These are phyloP conservation scores for Paraconiothyrium brasiliense DNA, from an alignment of 2,329 filamentous ascomycete genomes.

Conservation along the genomic window DNA sequence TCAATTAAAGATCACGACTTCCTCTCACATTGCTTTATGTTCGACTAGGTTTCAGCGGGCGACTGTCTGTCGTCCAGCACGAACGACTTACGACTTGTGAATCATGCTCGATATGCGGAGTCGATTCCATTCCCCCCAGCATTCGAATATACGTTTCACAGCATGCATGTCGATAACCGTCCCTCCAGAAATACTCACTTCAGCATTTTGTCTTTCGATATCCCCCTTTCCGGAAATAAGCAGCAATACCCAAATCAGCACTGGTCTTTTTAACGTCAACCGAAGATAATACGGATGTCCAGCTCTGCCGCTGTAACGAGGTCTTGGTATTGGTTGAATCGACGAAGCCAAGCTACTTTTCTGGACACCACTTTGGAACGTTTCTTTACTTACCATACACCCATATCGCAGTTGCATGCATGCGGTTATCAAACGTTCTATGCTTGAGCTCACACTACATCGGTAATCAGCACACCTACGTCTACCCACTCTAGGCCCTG, in stretches of 20 bases:
- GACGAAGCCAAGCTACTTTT: neutral
- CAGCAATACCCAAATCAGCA: neutral
- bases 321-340: neutral
- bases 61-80: neutral
- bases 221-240: neutral
- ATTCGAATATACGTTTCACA: neutral
- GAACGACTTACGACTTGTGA: neutral
- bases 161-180: neutral
- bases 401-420: neutral
- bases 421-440: neutral
- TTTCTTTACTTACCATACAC: neutral
- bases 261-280: neutral
- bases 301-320: neutral
- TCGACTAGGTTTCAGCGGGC: neutral
- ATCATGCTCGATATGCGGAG: neutral
- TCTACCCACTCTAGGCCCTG: neutral
- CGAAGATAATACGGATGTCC: neutral
- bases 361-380: neutral
- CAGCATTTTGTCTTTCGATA: neutral
- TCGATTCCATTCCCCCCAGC: neutral
- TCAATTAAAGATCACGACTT: neutral
- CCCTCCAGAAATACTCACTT: neutral
- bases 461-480: neutral
- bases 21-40: neutral
- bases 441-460: neutral